Evolutionary conservation across 2,329 filamentous ascomycete species (phyloP).

Genomic region (Raffaelea ambrosiae): DNA sequence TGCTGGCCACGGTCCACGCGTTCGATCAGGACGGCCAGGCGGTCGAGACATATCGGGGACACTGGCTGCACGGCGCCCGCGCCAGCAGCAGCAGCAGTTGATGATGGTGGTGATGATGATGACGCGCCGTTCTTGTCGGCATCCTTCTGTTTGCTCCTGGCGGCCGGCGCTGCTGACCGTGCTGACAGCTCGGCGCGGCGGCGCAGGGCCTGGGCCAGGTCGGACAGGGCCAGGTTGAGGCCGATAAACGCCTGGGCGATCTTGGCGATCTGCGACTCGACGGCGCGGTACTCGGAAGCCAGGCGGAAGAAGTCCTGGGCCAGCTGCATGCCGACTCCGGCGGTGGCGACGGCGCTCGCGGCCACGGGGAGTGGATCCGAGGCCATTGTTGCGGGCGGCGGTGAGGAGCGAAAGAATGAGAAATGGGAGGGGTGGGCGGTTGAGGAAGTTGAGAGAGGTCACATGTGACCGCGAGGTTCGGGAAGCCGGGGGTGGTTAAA

Average conservation of each 20-base stretch:
- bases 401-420: neutral
- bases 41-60: constrained; percentile 2
- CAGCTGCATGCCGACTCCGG: constrained; percentile 10
- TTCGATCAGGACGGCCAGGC: constrained; percentile 3
- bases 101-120: no score
- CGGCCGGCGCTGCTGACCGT: neutral
- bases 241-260: constrained; percentile 13
- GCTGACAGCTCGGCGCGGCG: neutral
- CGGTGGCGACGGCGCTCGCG: constrained; percentile 9
- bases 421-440: neutral
- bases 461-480: neutral
- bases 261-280: constrained; percentile 11
- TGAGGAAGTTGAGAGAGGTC: neutral
- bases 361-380: constrained; percentile 10
- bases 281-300: constrained; percentile 6
- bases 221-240: constrained; percentile 11
- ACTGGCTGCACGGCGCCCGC: no score
- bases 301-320: constrained; percentile 12
- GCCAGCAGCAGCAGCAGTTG: no score
- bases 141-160: neutral
- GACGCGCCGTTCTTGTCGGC: neutral
- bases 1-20: constrained; percentile 9
- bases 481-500: neutral
- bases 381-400: constrained; percentile 1
- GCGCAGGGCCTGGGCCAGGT: constrained; percentile 7